Evolutionary conservation across 352 stramenopile species (phyloP).

Genomic region (Globisporangium apiculatum): DNA sequence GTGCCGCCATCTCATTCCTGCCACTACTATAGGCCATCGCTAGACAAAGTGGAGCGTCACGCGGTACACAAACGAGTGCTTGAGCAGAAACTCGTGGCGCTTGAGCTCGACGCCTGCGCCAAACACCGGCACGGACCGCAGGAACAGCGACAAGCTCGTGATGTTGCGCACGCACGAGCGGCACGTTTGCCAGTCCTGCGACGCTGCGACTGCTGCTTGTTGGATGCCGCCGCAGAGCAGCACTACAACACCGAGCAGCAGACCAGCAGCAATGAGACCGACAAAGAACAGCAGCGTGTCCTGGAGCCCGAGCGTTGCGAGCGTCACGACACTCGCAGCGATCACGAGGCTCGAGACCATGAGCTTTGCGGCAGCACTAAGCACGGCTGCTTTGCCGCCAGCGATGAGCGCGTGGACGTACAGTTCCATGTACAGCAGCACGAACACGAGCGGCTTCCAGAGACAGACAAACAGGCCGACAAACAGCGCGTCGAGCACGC

Average conservation of each 20-base stretch:
- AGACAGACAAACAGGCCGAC: constrained; percentile 66
- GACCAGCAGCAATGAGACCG: constrained; percentile 28
- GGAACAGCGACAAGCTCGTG: constrained; percentile 78
- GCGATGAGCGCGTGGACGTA: constrained; percentile 64
- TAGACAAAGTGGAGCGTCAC: constrained; percentile 75
- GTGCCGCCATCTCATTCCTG: too few relatives aligned
- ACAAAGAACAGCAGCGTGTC: constrained; percentile 56
- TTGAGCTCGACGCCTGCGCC: constrained; percentile 68
- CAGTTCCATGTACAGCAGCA: constrained; percentile 76
- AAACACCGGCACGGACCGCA: constrained; percentile 59
- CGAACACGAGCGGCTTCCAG: constrained; percentile 74
- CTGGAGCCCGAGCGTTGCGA: constrained; percentile 49
- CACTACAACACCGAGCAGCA: constrained; percentile 55
- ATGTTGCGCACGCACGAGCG: constrained; percentile 69
- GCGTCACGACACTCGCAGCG: constrained; percentile 26
- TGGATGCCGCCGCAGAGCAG: constrained; percentile 56
- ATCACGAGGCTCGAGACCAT: constrained; percentile 59
- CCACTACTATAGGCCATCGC: too few relatives aligned
- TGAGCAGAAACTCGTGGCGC: constrained; percentile 66
- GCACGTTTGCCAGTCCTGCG: constrained; percentile 71
- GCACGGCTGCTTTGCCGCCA: constrained; percentile 60
- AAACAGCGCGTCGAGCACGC: constrained; percentile 66
- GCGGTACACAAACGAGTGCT: constrained; percentile 79
- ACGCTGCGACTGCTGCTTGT: constrained; percentile 39
- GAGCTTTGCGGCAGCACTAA: constrained; percentile 61